These are phyloP conservation scores for Cinchona pubescens DNA, from an alignment of 257 asterid genomes.

Conservation along the genomic window DNA sequence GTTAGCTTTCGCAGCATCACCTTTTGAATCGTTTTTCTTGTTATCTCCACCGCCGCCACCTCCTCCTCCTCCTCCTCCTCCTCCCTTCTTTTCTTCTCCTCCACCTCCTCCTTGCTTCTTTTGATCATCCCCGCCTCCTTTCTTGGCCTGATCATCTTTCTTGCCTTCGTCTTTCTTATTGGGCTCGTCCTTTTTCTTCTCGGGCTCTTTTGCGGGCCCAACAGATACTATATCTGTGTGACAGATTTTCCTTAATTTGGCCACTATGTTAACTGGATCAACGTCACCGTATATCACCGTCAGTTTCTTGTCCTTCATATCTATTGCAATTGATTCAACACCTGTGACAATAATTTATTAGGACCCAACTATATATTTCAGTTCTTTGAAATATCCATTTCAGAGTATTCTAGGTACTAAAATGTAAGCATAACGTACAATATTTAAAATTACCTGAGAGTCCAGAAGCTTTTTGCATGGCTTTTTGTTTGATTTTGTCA, in stretches of 20 bases:
- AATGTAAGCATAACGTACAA: background rate
- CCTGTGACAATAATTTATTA: constrained; percentile 39
- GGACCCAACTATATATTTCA: background rate
- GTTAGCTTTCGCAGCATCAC: constrained; percentile 36
- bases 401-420: background rate
- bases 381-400: no score
- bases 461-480: constrained; percentile 55
- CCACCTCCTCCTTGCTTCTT: constrained; percentile 27
- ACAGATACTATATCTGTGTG: constrained; percentile 50
- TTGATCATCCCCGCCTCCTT: constrained; percentile 27
- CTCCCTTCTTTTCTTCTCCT: background rate
- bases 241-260: constrained; percentile 59
- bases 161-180: constrained; percentile 30
- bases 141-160: constrained; percentile 38
- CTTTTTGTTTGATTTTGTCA: constrained; percentile 55
- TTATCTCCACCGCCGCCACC: background rate
- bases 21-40: constrained; percentile 21
- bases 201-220: constrained; percentile 83
- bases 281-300: constrained; percentile 58
- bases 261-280: constrained; percentile 58
- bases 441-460: constrained; percentile 38
- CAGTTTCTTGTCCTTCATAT: constrained; percentile 52
- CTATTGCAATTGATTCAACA: constrained; percentile 55
- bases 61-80: constrained; percentile 14
- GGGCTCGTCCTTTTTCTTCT: constrained; percentile 59